phyloP scores from a whole-genome alignment of 2,329 filamentous ascomycete genomes.

The Aspergillus costaricaensis region DNA sequence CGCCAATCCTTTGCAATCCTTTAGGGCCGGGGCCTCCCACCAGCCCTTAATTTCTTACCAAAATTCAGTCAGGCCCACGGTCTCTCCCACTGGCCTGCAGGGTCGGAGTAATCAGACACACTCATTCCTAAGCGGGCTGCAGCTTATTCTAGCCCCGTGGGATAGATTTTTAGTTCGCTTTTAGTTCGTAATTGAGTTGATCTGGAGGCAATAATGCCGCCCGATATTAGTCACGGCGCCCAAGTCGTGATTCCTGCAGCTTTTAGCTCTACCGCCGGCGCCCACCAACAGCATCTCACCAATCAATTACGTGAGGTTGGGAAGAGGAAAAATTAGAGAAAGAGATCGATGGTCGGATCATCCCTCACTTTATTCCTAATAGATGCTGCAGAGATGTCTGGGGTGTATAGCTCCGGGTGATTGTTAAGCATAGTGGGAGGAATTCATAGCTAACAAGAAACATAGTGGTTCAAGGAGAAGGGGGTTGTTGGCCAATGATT shows the following conservation, averaged over 20 bases:
- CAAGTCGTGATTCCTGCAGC: not conserved
- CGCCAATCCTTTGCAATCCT: not conserved
- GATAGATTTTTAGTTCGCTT: no score
- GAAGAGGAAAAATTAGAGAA: no score
- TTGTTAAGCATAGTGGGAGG: no score
- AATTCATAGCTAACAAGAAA: no score
- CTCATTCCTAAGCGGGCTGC: not conserved
- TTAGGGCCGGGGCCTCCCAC: not conserved
- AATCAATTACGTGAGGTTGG: no score
- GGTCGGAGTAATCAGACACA: not conserved
- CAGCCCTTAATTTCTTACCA: no score
- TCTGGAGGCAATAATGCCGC: not conserved
- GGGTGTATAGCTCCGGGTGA: no score
- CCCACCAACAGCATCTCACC: not conserved
- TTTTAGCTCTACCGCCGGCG: not conserved
- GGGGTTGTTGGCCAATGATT: no score
- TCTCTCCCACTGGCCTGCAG: not conserved
- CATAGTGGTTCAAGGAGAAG: no score
- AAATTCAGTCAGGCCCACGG: not conserved
- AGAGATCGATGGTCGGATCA: no score
- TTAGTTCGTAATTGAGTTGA: not conserved
- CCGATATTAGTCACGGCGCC: not conserved
- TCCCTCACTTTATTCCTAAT: no score
- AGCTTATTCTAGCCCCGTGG: not conserved
- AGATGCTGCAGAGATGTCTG: no score